These are phyloP conservation scores for Crataegus laevigata DNA, from an alignment of 306 rosid genomes.

Conservation along the genomic window DNA sequence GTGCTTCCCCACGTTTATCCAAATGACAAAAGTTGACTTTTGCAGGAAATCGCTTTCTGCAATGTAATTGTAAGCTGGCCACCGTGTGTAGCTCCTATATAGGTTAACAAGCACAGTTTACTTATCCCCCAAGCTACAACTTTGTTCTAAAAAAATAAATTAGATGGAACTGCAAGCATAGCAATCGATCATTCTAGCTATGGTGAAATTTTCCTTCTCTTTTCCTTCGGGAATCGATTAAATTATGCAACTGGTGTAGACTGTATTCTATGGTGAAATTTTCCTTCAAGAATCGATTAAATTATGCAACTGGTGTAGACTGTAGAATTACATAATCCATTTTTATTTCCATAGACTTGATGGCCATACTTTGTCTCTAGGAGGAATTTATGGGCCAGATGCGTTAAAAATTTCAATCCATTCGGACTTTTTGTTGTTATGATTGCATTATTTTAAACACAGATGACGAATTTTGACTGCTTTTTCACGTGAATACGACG, in stretches of 20 bases:
- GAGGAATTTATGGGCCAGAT: neutral
- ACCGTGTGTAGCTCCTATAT: neutral
- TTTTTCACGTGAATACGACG: neutral
- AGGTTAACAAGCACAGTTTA: neutral
- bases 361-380: neutral
- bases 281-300: neutral
- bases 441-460: neutral
- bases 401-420: neutral
- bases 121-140: neutral
- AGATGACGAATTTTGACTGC: neutral
- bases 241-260: neutral
- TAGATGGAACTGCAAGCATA: neutral
- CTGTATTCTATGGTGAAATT: neutral
- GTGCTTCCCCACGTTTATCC: neutral
- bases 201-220: too few relatives aligned
- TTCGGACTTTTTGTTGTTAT: neutral
- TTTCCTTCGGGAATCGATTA: neutral
- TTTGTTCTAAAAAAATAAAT: neutral
- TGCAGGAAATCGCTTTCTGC: conserved; percentile 6
- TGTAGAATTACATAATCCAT: neutral
- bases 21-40: conserved; percentile 39
- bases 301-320: neutral
- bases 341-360: neutral
- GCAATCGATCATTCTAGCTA: neutral
- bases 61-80: conserved; percentile 10